Evolutionary conservation across 192 early-diverging fungal genomes (phyloP).

Genomic region (Coemansia sp.): DNA sequence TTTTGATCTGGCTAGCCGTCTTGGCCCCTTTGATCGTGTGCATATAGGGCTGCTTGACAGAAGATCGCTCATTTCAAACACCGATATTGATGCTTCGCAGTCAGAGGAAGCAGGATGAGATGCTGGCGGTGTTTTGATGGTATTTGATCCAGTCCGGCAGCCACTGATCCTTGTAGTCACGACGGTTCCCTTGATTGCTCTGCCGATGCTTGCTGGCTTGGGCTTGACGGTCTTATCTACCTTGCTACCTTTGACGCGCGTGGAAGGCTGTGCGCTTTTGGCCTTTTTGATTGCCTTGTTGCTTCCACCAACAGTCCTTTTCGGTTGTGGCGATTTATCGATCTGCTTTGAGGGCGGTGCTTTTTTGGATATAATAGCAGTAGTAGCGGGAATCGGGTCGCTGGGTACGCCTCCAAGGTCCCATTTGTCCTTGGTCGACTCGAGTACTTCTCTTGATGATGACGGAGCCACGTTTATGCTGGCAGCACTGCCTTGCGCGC

Average conservation of each 20-base stretch:
- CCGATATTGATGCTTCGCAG: background rate
- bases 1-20: background rate
- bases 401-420: conserved; percentile 18
- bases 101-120: background rate
- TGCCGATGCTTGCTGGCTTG: background rate
- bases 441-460: conserved; percentile 25
- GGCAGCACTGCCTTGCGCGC: too few relatives aligned
- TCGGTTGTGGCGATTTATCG: background rate
- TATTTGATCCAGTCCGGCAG: background rate
- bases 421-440: conserved; percentile 38
- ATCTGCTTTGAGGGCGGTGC: background rate
- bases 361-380: background rate
- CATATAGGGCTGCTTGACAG: conserved; percentile 19
- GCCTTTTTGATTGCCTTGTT: background rate
- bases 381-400: background rate
- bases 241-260: background rate
- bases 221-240: background rate
- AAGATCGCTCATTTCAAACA: conserved; percentile 36
- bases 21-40: conserved; percentile 7
- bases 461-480: background rate
- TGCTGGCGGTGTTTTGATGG: background rate
- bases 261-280: background rate
- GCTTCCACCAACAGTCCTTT: background rate
- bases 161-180: background rate
- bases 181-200: background rate